Conservation (phyloP, 139 green algal species). For the Nannochloris sp. region DNA sequence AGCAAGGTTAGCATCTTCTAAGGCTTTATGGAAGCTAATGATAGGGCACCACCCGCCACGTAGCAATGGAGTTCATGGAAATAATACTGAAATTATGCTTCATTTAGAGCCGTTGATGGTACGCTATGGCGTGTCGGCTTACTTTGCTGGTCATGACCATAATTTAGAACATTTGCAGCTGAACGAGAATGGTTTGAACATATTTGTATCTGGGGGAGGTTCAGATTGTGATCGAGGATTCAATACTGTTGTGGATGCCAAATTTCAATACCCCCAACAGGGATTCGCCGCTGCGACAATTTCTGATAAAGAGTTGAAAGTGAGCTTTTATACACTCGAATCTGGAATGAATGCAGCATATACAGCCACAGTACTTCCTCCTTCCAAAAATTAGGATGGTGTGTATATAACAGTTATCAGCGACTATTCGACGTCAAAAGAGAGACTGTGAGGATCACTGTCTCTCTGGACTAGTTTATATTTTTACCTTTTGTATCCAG, state of each 20-base stretch:
- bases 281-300: conserved; percentile 11
- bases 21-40: conserved; percentile 48
- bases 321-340: conserved; percentile 18
- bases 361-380: not conserved
- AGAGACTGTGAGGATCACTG: no score
- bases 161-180: conserved; percentile 50
- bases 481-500: no score
- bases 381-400: no score
- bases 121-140: conserved; percentile 8
- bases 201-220: not conserved
- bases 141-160: conserved; percentile 64
- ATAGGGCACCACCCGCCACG: conserved; percentile 56
- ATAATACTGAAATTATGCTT: not conserved
- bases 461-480: no score
- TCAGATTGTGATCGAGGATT: conserved; percentile 8
- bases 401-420: no score
- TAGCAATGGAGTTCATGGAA: not conserved
- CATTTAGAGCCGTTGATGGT: conserved; percentile 32
- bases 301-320: not conserved
- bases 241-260: not conserved
- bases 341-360: not conserved
- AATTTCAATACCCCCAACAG: not conserved
- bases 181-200: not conserved
- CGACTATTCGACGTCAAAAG: no score
- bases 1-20: conserved; percentile 6